Evolutionary conservation across 371 early-diverging fungal genomes (phyloP), one percentile per base, ranked within the genome.

Genomic region (Mortierella sp.): DNA sequence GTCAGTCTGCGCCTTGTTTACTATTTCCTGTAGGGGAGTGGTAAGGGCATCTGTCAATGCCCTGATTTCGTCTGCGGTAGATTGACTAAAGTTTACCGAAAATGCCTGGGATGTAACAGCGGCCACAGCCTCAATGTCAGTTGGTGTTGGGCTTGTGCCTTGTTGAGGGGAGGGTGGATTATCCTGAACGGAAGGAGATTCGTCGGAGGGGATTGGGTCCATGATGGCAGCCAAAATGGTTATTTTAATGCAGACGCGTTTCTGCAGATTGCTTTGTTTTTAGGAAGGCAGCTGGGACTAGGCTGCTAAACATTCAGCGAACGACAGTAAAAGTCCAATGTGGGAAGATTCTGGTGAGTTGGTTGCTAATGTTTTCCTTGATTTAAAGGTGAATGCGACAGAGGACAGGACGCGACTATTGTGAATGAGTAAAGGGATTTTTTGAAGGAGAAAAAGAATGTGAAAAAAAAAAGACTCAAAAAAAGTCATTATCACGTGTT

Each of bases 41-140:
- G 83, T 81, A 20, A 81, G 83, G 26, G 76, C 76, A 22, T 70
- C 72, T 40, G 83, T 76, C 67, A 81, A 47, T 59, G 76, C 75
- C 18, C 72, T 66, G 63, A 80, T 80, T 32, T 80, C 76, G 24
- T 80, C 81, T 18, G 69, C 68, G 40, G 26, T 45, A 22, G 70
- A 47, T 22, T 67, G 63, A 24, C 47, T 66, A 52, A 79, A 75
- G 26, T 71, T 52, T 49, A 28, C 62, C 28, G 71, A 52, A 51
- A 74, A 66, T 16, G 74, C 70, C 14, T 63, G 71, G 9, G 74
- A 55, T n/a, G 68, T 37, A 52, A 66, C 68, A 35, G 70, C 45
- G 1, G 74, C 68, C 5, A 62, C 72, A 14, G 59, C 67, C 37
- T 60, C 60, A 10, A 60, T 39, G 60, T 60, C 39, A 18, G n/a